Evolutionary conservation across 2,329 filamentous ascomycete species (phyloP).

Genomic region (Sarocladiaceae sp.): DNA sequence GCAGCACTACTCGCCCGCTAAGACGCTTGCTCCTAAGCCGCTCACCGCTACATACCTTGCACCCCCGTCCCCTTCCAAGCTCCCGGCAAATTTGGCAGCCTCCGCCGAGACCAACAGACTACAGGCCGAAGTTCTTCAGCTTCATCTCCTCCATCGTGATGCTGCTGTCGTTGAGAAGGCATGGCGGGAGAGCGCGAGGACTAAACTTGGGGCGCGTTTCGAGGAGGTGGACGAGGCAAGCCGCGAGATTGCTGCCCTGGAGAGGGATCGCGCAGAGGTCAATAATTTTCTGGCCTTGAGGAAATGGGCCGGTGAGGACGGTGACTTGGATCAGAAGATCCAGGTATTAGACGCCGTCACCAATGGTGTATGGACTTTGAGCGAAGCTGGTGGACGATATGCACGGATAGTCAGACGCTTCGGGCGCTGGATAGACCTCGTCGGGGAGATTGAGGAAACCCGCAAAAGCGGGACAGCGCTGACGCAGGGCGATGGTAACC

Average conservation of each 20-base stretch:
- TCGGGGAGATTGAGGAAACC: conserved; percentile 41
- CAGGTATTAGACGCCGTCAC: conserved; percentile 54
- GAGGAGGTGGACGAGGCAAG: conserved; percentile 29
- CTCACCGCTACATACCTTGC: conserved; percentile 54
- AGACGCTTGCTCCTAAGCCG: conserved; percentile 56
- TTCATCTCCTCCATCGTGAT: conserved; percentile 59
- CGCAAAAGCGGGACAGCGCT: conserved; percentile 32
- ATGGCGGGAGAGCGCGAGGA: conserved; percentile 55
- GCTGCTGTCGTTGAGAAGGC: conserved; percentile 37
- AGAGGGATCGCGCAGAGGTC: conserved; percentile 42
- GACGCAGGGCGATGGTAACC: conserved; percentile 27
- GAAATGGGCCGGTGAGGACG: conserved; percentile 36
- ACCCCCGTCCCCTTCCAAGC: conserved; percentile 57
- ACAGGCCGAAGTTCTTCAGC: conserved; percentile 62
- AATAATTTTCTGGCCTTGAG: conserved; percentile 49
- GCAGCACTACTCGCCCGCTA: conserved; percentile 64
- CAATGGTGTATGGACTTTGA: conserved; percentile 53
- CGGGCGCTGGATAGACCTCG: conserved; percentile 52
- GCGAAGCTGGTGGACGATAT: conserved; percentile 53
- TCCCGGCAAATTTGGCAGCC: conserved; percentile 55
- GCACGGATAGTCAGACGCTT: conserved; percentile 51
- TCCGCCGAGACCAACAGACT: conserved; percentile 54
- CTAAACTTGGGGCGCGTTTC: conserved; percentile 44
- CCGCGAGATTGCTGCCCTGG: conserved; percentile 28
- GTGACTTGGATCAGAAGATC: conserved; percentile 50